Evolutionary conservation across 2,329 filamentous ascomycete species (phyloP).

Genomic region (Juglanconis juglandina): DNA sequence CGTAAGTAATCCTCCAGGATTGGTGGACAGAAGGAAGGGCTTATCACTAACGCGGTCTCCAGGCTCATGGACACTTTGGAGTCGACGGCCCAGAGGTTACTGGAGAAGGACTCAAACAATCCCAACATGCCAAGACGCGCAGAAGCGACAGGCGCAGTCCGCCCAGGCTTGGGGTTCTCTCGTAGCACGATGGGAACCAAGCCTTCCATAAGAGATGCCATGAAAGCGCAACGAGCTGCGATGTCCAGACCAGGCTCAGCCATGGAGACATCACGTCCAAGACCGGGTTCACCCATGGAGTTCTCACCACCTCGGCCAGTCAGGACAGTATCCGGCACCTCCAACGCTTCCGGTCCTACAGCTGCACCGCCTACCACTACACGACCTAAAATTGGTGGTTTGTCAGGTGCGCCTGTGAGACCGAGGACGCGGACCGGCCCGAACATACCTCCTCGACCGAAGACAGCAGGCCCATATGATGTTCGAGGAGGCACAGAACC

Average conservation of each 20-base stretch:
- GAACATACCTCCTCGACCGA: conserved; percentile 56
- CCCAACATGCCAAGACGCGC: conserved; percentile 63
- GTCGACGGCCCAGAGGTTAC: conserved; percentile 69
- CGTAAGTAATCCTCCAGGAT: conserved; percentile 44
- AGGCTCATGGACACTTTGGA: conserved; percentile 80
- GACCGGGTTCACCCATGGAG: conserved; percentile 63
- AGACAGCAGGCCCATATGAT: conserved; percentile 64
- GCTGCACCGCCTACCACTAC: conserved; percentile 29
- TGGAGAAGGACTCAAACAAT: conserved; percentile 82
- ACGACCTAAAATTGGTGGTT: conserved; percentile 43
- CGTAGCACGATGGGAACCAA: conserved; percentile 60
- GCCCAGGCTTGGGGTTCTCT: conserved; percentile 59
- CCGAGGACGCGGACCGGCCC: conserved; percentile 53
- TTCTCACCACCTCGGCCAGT: conserved; percentile 50
- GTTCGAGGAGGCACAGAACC: conserved; percentile 38
- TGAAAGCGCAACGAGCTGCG: conserved; percentile 72
- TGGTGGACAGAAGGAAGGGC: background rate
- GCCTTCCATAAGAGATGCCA: conserved; percentile 73
- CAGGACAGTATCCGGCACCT: conserved; percentile 35
- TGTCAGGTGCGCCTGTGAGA: conserved; percentile 63
- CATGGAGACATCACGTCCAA: conserved; percentile 47
- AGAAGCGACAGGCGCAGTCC: conserved; percentile 42
- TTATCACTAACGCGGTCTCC: conserved; percentile 19
- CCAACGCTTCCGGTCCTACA: conserved; percentile 31
- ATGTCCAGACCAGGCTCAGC: conserved; percentile 33